Conservation (phyloP, 805 yeast species). For the Yamadazyma takamatsuzukensis region DNA sequence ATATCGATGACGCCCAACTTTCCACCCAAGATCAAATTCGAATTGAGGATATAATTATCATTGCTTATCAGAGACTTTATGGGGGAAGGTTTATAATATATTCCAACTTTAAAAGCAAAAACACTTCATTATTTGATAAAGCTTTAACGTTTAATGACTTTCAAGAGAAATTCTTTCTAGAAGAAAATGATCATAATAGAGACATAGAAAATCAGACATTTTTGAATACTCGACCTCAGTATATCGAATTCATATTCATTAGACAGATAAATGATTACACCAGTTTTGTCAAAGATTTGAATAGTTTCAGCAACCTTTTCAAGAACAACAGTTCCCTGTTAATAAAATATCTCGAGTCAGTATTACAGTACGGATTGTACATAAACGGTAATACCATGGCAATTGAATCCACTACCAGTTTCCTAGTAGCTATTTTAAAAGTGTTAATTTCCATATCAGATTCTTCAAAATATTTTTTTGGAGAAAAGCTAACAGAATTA, state of each 20-base stretch:
- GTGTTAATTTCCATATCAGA: conserved; percentile 20
- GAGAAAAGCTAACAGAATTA: conserved; percentile 17
- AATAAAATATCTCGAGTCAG: conserved; percentile 13
- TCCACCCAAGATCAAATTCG: no score
- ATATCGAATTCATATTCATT: conserved; percentile 18
- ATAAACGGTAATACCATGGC: conserved; percentile 25
- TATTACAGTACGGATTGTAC: conserved; percentile 18
- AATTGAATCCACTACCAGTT: conserved; percentile 29
- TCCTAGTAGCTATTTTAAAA: conserved; percentile 25
- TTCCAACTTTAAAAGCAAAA: conserved; percentile 8
- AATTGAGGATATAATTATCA: no score
- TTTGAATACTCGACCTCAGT: conserved; percentile 16
- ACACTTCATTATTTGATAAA: conserved; percentile 9
- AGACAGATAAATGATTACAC: conserved; percentile 20
- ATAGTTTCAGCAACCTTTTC: conserved; percentile 15
- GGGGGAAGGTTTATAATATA: conserved; percentile 15
- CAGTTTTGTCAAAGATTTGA: conserved; percentile 18
- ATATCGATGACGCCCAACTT: no score
- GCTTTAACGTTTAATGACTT: conserved; percentile 13
- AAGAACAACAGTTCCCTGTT: conserved; percentile 9
- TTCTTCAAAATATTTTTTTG: conserved; percentile 13
- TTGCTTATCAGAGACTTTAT: conserved; percentile 19
- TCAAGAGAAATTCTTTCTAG: conserved; percentile 7
- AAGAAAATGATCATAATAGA: conserved; percentile 1
- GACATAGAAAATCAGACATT: conserved; percentile 11